Base-by-base conservation (phyloP, 2,329 filamentous ascomycete species). In the Basipetospora chlamydospora region DNA sequence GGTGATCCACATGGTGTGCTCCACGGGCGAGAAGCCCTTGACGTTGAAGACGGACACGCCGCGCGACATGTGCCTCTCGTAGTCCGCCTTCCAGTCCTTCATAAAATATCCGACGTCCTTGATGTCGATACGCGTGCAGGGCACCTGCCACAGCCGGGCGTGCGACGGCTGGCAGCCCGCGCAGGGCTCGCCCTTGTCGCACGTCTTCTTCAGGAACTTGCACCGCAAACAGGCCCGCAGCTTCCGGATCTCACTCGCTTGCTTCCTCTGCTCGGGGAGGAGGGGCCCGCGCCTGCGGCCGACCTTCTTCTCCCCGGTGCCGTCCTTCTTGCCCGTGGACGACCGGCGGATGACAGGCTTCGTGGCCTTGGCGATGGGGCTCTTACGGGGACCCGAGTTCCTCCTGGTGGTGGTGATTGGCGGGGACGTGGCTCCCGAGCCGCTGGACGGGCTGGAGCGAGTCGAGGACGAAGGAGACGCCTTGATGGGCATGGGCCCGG, bases 181-280 rank as follows among this genome's bases (percentile, higher is more conserved):
- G 59, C 88, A 96, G 40, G 88, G 88, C 63, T 95, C 87, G 44
- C 88, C 88, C 66, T 92, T 95, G 60, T 96, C 88, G 54, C 88
- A 96, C 33, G 88, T 95, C 73, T 96, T 96, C 73, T 96, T 96
- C 56, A 96, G 69, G 66, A 95, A 96, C 64, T 95, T 95, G 73
- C 88, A 96, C 46, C 88, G 79, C 49, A 96, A 66, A 57, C 88
- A 96, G 33, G 88, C 88, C 52, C 88, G 74, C 48, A 95, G 67
- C 61, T 96, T 96, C 56, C 88, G 77, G 54, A 96, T 96, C 60
- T 96, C 88, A 51, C 87, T 90, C 18, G 88, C 88, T 59, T 95
- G 88, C 62, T 94, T 92, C 47, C 88, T 75, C 65, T 95, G 88
- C 57, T 96, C 88, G 9, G 87, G 86, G 50, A 86, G 70, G 47